phyloP scores from a whole-genome alignment of 345 rosid species.

The Litchi chinensis region DNA sequence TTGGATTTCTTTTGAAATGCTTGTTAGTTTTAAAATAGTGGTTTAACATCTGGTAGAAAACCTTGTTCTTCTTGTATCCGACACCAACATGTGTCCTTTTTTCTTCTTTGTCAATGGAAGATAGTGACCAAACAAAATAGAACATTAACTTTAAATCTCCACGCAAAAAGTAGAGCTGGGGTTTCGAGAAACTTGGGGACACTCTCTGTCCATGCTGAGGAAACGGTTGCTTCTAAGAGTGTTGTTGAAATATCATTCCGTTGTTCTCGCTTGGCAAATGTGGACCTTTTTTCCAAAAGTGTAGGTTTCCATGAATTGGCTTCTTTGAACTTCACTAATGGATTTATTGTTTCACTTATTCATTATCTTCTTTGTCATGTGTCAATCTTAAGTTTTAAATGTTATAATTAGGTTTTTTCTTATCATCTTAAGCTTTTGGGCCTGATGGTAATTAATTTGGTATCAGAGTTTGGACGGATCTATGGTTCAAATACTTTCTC shows the following conservation, averaged over 20 bases:
- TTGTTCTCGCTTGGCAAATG: constrained; percentile 63
- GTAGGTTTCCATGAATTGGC: constrained; percentile 38
- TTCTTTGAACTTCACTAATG: background rate
- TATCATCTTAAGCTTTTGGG: no score
- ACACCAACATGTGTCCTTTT: background rate
- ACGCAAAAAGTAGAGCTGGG: constrained; percentile 36
- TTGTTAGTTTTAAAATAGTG: background rate
- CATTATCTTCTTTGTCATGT: constrained; percentile 1
- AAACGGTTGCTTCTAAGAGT: constrained; percentile 60
- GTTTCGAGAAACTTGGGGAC: constrained; percentile 53
- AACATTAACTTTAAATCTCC: constrained; percentile 55
- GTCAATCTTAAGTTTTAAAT: no score
- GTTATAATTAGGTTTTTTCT: no score
- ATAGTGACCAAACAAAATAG: constrained; percentile 58
- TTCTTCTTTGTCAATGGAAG: constrained; percentile 39
- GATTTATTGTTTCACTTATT: background rate
- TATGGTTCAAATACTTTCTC: no score
- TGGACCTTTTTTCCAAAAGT: constrained; percentile 78
- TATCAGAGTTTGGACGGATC: no score
- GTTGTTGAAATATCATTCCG: constrained; percentile 54
- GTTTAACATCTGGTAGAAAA: background rate
- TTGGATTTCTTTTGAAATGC: background rate
- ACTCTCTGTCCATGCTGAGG: constrained; percentile 75
- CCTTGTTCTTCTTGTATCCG: background rate
- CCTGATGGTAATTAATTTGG: no score